Base-by-base conservation (phyloP, 2,329 filamentous ascomycete species). In the Talaromyces pinophilus region DNA sequence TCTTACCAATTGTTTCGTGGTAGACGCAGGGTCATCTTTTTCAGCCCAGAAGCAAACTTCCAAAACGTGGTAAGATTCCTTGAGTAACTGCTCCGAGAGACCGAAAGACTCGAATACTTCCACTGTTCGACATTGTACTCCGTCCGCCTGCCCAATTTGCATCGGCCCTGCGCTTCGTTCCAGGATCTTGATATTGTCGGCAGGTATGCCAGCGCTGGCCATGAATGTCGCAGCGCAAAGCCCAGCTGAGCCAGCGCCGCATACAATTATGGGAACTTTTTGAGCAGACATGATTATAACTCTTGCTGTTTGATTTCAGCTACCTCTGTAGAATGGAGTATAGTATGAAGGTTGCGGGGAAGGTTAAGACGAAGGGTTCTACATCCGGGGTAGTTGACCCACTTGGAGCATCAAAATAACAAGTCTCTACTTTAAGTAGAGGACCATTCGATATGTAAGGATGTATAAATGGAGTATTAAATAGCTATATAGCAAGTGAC, bases 101-200 rank as follows among this genome's bases (percentile, higher is more conserved):
- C 87, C 89, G 70, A 92, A 90, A 4, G 60, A 63, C 15, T 67
- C 54, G 17, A 63, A 67, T 10, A 89, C 82, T 72, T 89, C 87
- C 15, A 88, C 85, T 0, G 87, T 90, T 2, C 88, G 86, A 68
- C 84, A 86, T 75, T 90, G 87, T 3, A 89, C 79, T 3, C 85
- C 85, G 69, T 83, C 82, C 1, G 81, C 81, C 70, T 83, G 81
- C 17, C 75, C 72, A 30, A 71, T 71, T 54, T 73, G 71, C 60
- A 90, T 79, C 0, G 85, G 86, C 0, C 86, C 87, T 3, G 76
- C 60, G 28, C 40, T 66, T 7, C 81, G 81, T 70, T 90, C 88
- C 22, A 63, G 42, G 30, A 63, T 63, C 42, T 62, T 62, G 57
- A 65, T 52, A 22, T 52, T 28, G 6, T 46, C 22, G 2, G 61